A percentile compares a stretch with the other conserved stretches of the same genome.
Conservation (phyloP, 257 asterid species). For the Fraxinus cuspidata region DNA sequence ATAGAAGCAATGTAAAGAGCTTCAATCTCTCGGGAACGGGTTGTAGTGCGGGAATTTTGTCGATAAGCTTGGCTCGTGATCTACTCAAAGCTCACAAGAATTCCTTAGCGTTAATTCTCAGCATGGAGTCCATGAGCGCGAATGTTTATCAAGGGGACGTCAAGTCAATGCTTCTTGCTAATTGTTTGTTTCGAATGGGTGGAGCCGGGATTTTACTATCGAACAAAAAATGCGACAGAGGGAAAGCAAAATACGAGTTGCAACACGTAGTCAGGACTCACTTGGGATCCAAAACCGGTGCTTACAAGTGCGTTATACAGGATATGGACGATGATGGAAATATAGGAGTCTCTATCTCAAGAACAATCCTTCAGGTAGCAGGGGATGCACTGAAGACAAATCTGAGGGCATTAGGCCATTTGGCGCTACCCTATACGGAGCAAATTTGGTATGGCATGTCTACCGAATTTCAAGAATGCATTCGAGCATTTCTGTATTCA, state of each 20-base stretch:
- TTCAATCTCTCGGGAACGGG: constrained; percentile 17
- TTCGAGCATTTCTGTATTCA: constrained; percentile 21
- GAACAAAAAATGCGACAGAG: background rate
- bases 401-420: constrained; percentile 1
- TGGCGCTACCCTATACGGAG: constrained; percentile 15
- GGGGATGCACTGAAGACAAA: constrained; percentile 14
- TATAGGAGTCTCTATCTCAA: constrained; percentile 1
- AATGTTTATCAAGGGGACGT: background rate
- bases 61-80: constrained; percentile 5
- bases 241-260: constrained; percentile 1
- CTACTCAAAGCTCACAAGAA: constrained; percentile 17
- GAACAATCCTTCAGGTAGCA: background rate
- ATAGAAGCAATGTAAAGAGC: constrained; percentile 7
- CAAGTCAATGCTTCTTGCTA: constrained; percentile 20
- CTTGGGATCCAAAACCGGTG: background rate
- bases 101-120: constrained; percentile 6
- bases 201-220: constrained; percentile 9
- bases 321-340: background rate
- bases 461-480: constrained; percentile 12
- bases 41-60: constrained; percentile 14
- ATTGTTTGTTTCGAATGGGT: constrained; percentile 20
- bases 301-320: background rate
- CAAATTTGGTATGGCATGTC: background rate
- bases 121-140: background rate
- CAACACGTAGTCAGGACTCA: constrained; percentile 13